These are phyloP conservation scores for Endoconidiophora laricicola DNA, from an alignment of 2,329 filamentous ascomycete species.

Conservation along the genomic window DNA sequence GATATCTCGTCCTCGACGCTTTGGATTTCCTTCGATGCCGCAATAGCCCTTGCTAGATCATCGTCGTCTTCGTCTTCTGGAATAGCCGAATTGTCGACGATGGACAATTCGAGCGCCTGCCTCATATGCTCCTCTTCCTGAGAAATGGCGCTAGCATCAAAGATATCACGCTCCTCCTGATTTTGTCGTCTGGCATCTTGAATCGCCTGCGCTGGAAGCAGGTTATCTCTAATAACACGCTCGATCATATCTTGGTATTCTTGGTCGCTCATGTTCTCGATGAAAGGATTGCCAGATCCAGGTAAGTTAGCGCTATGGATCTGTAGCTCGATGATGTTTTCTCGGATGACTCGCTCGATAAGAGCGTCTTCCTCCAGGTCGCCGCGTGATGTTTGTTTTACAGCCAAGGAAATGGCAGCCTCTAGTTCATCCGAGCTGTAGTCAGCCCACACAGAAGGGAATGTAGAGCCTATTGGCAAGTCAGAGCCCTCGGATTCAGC, in stretches of 20 bases:
- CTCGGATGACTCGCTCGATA: slow-evolving; percentile 5
- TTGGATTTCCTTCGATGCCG: background rate
- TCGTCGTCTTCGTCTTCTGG: background rate
- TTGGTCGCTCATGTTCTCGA: background rate
- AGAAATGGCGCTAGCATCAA: no score
- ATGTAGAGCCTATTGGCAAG: background rate
- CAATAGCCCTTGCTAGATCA: background rate
- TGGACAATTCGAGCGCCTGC: no score
- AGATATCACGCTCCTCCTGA: background rate
- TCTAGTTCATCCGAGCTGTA: background rate
- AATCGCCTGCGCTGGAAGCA: background rate
- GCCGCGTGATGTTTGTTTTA: slow-evolving; percentile 1
- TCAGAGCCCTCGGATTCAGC: background rate
- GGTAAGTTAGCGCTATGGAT: background rate
- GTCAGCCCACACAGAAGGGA: slow-evolving; percentile 1
- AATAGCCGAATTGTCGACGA: background rate
- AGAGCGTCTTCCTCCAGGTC: slow-evolving; percentile 2
- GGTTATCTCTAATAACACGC: slow-evolving; percentile 1
- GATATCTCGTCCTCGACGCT: background rate
- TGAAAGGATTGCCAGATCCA: background rate
- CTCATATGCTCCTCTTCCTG: no score
- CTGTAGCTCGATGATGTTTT: slow-evolving; percentile 1
- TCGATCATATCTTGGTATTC: slow-evolving; percentile 3
- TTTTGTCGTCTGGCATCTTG: background rate
- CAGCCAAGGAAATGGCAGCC: background rate